Base-by-base conservation (phyloP, 495 filamentous ascomycete species). In the Collariella sp. region DNA sequence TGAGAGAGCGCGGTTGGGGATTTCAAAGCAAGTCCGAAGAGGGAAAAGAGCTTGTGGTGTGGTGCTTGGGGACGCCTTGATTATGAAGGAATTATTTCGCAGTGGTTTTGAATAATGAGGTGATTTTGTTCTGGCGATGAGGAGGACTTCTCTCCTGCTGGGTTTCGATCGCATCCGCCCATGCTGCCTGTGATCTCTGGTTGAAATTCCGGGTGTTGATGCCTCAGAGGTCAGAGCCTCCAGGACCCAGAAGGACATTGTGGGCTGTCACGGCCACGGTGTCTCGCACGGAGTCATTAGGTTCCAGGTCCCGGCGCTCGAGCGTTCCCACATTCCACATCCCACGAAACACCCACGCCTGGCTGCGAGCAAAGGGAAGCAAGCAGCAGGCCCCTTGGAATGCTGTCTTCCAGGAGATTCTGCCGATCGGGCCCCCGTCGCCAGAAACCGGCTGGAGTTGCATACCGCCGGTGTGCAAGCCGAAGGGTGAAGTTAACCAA, bases 311-410 rank as follows among this genome's bases (percentile, higher is more conserved):
- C 26, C 5, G 9, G 26, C 26, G 26, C 26, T 4, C 42, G 9
- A 29, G 2, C 33, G 16, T 46, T 53, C 50, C 49, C 51, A 39
- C 54, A 46, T 47, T 29, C 52, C n/a, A n/a, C n/a, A n/a, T n/a
- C n/a, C n/a, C n/a, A n/a, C n/a, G n/a, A n/a, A n/a, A n/a, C n/a
- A n/a, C n/a, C 34, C 52, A 45, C 46, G 50, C 19, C 39, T 41
- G 55, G n/a, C 55, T 51, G 57, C 54, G n/a, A 42, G 46, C 54
- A 20, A 52, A 59, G 49, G 45, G 47, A 46, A 50, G 12, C 16
- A 31, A 10, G 18, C 24, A 23, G 26, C 26, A 31, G 26, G 5
- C 26, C 26, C 26, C 26, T 9, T 31, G 26, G 5, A 31, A n/a
- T n/a, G n/a, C n/a, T n/a, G n/a, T n/a, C n/a, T n/a, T 18, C 38